Base-by-base conservation (phyloP, 2,329 filamentous ascomycete genomes). In the Colletotrichum cereale region DNA sequence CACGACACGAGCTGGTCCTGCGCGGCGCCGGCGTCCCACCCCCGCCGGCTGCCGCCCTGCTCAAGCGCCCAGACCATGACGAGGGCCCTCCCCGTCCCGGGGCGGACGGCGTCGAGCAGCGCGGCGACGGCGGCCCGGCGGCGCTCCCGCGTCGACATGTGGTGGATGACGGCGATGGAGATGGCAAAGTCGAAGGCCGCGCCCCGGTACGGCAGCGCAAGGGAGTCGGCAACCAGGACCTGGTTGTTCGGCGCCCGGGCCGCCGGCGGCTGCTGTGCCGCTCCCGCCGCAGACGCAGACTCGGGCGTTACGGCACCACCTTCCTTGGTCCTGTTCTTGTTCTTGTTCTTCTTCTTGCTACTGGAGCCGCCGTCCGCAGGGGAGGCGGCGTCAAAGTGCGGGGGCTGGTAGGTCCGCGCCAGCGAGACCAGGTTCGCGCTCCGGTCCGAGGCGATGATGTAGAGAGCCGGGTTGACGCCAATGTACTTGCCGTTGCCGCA, bases 401-500 rank as follows among this genome's bases (percentile, higher is more conserved):
- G 71, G 57, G 71, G 72, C 56, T 69, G 64, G 63, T 71, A 71
- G 26, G 64, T 52, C 24, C 82, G 79, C 64, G 89, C 87, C 64
- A 90, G 84, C 44, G 81, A 79, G 60, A 87, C 84, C 42, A 90
- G 86, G 67, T 86, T 83, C 31, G 84, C 86, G 76, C 90, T 97
- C 85, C 94, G 89, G 84, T 98, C 96, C 67, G 92, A 96, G 68
- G 91, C 96, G 71, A 98, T 80, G 65, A 98, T 92, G 83, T 93
- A 95, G 60, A 97, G 83, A 76, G 89, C 83, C 29, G 86, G 87
- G 82, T 97, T 97, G 68, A 97, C 92, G 72, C 88, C 85, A 72
- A 98, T 85, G 80, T 98, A 98, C 86, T 98, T 98, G 75, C 96
- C 96, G 83, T 99, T 99, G 71, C 96, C 96, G 82, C 96, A 98